phyloP scores from a whole-genome alignment of 441 rosid genomes.

The Populus hybrid region DNA sequence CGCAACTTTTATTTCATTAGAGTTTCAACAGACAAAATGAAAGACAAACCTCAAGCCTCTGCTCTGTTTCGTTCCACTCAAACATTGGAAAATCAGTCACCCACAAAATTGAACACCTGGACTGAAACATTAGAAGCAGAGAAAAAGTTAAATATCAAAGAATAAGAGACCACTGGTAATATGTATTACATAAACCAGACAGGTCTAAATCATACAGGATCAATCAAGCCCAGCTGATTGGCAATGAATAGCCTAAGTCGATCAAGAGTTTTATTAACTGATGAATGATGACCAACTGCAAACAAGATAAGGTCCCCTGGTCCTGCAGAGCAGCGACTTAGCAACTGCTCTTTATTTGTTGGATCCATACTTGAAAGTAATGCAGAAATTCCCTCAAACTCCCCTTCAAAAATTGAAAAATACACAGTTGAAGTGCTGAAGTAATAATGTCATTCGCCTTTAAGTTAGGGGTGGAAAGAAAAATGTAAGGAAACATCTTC shows the following conservation, averaged over 20 bases:
- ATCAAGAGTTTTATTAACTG: conserved; percentile 77
- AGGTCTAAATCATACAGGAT: conserved; percentile 51
- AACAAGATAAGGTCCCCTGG: conserved; percentile 90
- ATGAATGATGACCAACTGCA: conserved; percentile 70
- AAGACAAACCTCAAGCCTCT: conserved; percentile 79
- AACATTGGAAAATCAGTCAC: conserved; percentile 97
- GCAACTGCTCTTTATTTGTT: conserved; percentile 37
- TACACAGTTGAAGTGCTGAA: conserved; percentile 13
- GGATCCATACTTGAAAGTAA: conserved; percentile 66
- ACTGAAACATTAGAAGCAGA: conserved; percentile 38
- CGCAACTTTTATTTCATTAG: background rate
- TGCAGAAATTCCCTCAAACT: conserved; percentile 79
- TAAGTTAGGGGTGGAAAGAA: background rate
- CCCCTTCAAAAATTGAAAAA: conserved; percentile 39
- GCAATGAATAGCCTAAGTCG: conserved; percentile 69
- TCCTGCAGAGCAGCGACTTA: conserved; percentile 59
- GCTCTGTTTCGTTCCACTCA: conserved; percentile 86
- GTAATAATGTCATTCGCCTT: background rate
- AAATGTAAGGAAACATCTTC: background rate
- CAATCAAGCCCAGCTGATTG: conserved; percentile 67
- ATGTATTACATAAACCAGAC: conserved; percentile 5
- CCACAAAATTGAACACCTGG: conserved; percentile 87
- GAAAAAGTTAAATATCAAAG: conserved; percentile 11
- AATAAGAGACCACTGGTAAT: conserved; percentile 9
- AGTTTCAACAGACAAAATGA: conserved; percentile 6